A percentile compares a stretch with the other conserved stretches of the same genome.
These are phyloP conservation scores for Ustilago shanxiensis DNA, from an alignment of 1,284 basidiomycete species.

Conservation along the genomic window DNA sequence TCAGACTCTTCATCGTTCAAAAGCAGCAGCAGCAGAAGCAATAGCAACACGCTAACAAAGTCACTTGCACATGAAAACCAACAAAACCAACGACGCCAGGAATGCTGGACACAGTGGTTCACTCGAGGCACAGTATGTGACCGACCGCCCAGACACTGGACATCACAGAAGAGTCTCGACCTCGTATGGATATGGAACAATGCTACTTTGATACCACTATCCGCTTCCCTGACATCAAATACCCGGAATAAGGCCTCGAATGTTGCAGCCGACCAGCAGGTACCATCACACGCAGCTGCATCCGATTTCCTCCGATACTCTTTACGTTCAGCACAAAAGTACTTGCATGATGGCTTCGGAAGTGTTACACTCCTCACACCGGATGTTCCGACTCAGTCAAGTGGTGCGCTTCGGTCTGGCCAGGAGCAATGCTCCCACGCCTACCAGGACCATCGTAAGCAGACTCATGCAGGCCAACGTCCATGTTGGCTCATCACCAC, in stretches of 20 bases:
- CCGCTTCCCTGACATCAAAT: neutral
- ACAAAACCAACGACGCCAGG: neutral
- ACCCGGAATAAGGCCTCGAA: neutral
- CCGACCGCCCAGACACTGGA: constrained; percentile 11
- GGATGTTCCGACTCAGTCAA: constrained; percentile 12
- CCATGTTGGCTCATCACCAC: constrained; percentile 31
- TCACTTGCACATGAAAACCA: neutral
- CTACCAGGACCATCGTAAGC: constrained; percentile 11
- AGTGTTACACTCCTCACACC: constrained; percentile 34
- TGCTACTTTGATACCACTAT: neutral
- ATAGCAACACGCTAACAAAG: neutral
- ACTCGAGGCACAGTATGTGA: constrained; percentile 21
- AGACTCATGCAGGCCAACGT: constrained; percentile 15
- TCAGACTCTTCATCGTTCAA: neutral
- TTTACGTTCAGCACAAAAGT: constrained; percentile 36
- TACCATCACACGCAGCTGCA: neutral
- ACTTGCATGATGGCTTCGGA: constrained; percentile 32
- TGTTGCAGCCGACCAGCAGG: neutral
- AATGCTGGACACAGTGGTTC: constrained; percentile 38
- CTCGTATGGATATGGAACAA: constrained; percentile 36
- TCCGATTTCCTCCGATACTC: constrained; percentile 41
- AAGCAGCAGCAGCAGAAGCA: no score
- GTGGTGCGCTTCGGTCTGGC: neutral
- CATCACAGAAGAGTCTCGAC: constrained; percentile 23
- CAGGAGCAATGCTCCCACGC: constrained; percentile 10